Percentiles rank a stretch among this genome's conserved stretches.
Evolutionary conservation across 495 filamentous ascomycete species (phyloP).

Genomic region (Tuber melanosporum): DNA sequence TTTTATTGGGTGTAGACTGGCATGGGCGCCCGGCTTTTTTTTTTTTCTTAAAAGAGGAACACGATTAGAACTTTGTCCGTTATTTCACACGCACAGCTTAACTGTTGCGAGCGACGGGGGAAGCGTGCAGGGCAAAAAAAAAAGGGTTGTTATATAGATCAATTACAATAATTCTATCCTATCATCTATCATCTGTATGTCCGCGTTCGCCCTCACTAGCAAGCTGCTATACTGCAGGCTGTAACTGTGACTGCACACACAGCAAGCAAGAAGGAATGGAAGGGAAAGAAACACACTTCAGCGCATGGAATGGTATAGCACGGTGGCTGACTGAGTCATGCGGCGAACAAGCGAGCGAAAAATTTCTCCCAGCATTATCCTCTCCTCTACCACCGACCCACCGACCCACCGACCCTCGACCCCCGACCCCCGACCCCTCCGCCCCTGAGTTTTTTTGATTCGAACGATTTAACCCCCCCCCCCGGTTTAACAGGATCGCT

Average conservation of each 20-base stretch:
- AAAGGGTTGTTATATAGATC: background rate
- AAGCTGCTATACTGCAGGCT: background rate
- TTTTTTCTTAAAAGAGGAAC: background rate
- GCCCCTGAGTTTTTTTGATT: background rate
- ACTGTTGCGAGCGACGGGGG: background rate
- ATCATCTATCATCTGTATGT: background rate
- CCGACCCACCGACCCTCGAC: background rate
- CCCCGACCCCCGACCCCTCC: background rate
- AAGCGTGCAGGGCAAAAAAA: background rate
- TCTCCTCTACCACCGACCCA: background rate
- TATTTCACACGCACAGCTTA: background rate
- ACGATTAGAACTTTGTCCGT: background rate
- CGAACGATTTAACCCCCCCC: slow-evolving; percentile 1
- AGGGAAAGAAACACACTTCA: background rate
- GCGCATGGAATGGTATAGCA: background rate
- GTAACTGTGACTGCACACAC: background rate
- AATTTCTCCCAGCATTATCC: slow-evolving; percentile 5
- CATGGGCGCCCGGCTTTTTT: slow-evolving; percentile 8
- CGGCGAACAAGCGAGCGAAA: background rate
- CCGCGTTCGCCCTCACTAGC: background rate
- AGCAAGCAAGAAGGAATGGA: background rate
- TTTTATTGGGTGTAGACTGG: slow-evolving; percentile 1
- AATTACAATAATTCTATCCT: slow-evolving; percentile 1
- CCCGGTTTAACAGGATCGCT: slow-evolving; percentile 53
- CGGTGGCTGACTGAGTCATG: slow-evolving; percentile 8